Evolutionary conservation across 2,329 filamentous ascomycete genomes (phyloP), one percentile per base, ranked within the genome.

Genomic region (Dothideomycetidae sp.): DNA sequence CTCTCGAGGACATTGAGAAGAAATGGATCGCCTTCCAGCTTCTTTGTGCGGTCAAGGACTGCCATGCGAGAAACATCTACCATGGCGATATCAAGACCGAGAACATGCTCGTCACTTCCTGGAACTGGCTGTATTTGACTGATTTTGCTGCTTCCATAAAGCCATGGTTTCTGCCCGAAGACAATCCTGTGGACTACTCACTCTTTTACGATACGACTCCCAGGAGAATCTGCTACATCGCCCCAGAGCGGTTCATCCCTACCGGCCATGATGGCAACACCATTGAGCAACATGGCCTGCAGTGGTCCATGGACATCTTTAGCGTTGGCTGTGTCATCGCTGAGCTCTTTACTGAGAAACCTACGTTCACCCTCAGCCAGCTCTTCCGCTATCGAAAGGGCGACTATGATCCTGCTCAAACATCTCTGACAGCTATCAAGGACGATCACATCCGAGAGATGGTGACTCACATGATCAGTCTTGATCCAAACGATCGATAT

Each of bases 1-100:
- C 98, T 50, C 67, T 96, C 7, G 92, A 98, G 59, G 83, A 93
- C 47, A 90, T 98, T 46, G 90, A 98, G 59, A 96, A 94, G 69
- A 94, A 93, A 63, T 98, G 90, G 90, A 71, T 98, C 35, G 82
- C 88, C 0, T 98, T 93, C 51, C 90, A 98, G 62, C 71, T 98
- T 2, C 70, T 98, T 9, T 94, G 85, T 57, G 86, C 83, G 2
- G 66, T 98, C 41, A 77, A 86, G 40, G 92, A 98, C 58, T 94
- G 84, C 50, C 90, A 98, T 57, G 70, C 80, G 17, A 72, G 80
- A 32, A 82, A 92, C 50, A 70, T 98, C 36, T 96, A 86, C 55
- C 90, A 98, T 55, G 92, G 90, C 41, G 92, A 98, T 53, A 96
- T 98, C 64, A 98, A 98, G 66, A 90, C 88, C 1, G 88, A 98